Conservation (phyloP, 306 rosid genomes). For the Dalbergia cultrata region DNA sequence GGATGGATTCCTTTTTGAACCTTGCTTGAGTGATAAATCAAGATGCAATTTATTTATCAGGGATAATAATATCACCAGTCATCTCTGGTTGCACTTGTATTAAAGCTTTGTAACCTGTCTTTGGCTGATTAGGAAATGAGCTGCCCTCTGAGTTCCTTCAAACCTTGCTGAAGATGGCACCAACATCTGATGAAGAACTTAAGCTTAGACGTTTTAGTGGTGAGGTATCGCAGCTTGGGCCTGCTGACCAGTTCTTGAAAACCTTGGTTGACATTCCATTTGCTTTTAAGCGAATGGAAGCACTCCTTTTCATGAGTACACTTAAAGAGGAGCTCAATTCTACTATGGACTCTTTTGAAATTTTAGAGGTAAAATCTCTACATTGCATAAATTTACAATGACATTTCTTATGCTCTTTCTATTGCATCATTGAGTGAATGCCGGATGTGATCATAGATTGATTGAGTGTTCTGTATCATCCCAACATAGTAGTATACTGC, state of each 20-base stretch:
- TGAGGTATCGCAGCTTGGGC: slow-evolving; percentile 80
- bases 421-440: slow-evolving; percentile 13
- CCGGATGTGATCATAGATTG: slow-evolving; percentile 9
- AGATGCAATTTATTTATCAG: slow-evolving; percentile 8
- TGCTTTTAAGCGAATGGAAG: slow-evolving; percentile 87
- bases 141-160: slow-evolving; percentile 84
- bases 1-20: slow-evolving; percentile 15
- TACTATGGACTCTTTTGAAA: slow-evolving; percentile 71
- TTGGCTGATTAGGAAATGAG: slow-evolving; percentile 77
- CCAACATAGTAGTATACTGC: neutral
- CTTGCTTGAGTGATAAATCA: slow-evolving; percentile 21
- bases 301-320: slow-evolving; percentile 77
- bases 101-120: slow-evolving; percentile 44
- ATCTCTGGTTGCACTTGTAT: slow-evolving; percentile 26
- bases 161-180: slow-evolving; percentile 93
- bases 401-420: slow-evolving; percentile 42
- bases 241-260: slow-evolving; percentile 92
- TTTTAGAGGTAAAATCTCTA: slow-evolving; percentile 73
- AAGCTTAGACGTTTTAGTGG: slow-evolving; percentile 86
- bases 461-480: neutral
- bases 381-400: slow-evolving; percentile 31
- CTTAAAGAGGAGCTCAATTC: slow-evolving; percentile 78
- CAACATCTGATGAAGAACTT: slow-evolving; percentile 92
- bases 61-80: slow-evolving; percentile 22
- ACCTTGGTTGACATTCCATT: slow-evolving; percentile 79